phyloP scores from a whole-genome alignment of 805 yeast species.

The Clavispora phyllophila region DNA sequence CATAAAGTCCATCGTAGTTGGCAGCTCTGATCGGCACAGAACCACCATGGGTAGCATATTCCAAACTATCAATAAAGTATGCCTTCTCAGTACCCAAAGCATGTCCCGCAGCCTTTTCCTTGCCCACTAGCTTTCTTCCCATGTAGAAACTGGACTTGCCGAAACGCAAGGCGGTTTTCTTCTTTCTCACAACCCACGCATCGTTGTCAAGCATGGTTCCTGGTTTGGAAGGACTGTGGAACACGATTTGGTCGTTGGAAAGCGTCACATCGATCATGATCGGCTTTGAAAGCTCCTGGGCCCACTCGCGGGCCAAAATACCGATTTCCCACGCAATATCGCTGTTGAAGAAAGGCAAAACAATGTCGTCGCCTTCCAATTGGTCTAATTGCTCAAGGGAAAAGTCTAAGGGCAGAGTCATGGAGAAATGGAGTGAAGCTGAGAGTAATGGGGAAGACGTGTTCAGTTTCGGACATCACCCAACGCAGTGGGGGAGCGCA shows the following conservation, averaged over 20 bases:
- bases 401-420: constrained; percentile 5
- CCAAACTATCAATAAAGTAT: constrained; percentile 34
- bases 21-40: constrained; percentile 44
- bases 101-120: constrained; percentile 16
- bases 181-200: constrained; percentile 48
- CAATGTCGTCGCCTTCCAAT: constrained; percentile 12
- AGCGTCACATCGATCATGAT: constrained; percentile 47
- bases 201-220: constrained; percentile 49
- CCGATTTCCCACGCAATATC: constrained; percentile 47
- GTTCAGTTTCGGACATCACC: background rate
- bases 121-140: constrained; percentile 38
- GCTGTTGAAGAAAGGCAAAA: constrained; percentile 23
- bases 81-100: constrained; percentile 29
- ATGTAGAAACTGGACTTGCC: constrained; percentile 44
- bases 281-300: constrained; percentile 24
- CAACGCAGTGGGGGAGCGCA: constrained; percentile 1
- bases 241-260: constrained; percentile 41
- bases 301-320: constrained; percentile 30
- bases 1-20: constrained; percentile 35
- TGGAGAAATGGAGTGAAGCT: background rate
- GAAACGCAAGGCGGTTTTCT: constrained; percentile 43
- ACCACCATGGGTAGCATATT: constrained; percentile 55
- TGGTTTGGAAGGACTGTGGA: constrained; percentile 36
- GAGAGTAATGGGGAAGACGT: background rate
- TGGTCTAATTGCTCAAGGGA: constrained; percentile 6